These are phyloP conservation scores for Amphicarpaea edgeworthii DNA, from an alignment of 306 rosid species.

Conservation along the genomic window DNA sequence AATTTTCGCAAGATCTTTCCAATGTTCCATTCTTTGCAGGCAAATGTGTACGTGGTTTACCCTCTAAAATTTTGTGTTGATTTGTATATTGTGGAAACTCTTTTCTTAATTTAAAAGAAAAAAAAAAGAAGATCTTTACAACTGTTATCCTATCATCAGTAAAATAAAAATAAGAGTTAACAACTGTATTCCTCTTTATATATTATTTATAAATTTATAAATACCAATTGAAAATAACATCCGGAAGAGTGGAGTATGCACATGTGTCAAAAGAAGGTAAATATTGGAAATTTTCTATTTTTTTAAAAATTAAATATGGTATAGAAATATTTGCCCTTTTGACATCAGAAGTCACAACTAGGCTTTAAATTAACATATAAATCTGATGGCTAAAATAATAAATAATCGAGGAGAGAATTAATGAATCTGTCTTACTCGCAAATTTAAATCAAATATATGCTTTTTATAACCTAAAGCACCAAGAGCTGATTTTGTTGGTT, in stretches of 20 bases:
- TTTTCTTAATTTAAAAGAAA: neutral
- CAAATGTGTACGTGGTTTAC: slow-evolving; percentile 15
- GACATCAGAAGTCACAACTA: slow-evolving; percentile 35
- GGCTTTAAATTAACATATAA: slow-evolving; percentile 34
- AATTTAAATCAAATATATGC: slow-evolving; percentile 9
- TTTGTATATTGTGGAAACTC: slow-evolving; percentile 4
- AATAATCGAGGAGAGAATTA: slow-evolving; percentile 38
- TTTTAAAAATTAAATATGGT: slow-evolving; percentile 11
- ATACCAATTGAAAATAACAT: slow-evolving; percentile 37
- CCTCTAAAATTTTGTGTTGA: neutral
- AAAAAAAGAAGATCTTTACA: slow-evolving; percentile 26
- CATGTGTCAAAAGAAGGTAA: slow-evolving; percentile 52
- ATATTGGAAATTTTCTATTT: slow-evolving; percentile 12
- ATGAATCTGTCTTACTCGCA: slow-evolving; percentile 47
- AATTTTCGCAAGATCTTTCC: slow-evolving; percentile 47
- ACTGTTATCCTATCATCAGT: slow-evolving; percentile 22
- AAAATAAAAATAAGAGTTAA: slow-evolving; percentile 8
- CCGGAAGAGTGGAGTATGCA: slow-evolving; percentile 2
- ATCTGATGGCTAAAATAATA: slow-evolving; percentile 27
- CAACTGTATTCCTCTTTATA: slow-evolving; percentile 41
- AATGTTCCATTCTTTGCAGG: slow-evolving; percentile 39
- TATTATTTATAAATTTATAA: neutral
- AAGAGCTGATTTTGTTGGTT: slow-evolving; percentile 52
- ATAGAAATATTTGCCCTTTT: slow-evolving; percentile 40
- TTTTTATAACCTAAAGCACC: slow-evolving; percentile 36